Percentiles rank a stretch among this genome's conserved stretches.
These are phyloP conservation scores for Asclepias syriaca DNA, from an alignment of 257 asterid species.

Conservation along the genomic window DNA sequence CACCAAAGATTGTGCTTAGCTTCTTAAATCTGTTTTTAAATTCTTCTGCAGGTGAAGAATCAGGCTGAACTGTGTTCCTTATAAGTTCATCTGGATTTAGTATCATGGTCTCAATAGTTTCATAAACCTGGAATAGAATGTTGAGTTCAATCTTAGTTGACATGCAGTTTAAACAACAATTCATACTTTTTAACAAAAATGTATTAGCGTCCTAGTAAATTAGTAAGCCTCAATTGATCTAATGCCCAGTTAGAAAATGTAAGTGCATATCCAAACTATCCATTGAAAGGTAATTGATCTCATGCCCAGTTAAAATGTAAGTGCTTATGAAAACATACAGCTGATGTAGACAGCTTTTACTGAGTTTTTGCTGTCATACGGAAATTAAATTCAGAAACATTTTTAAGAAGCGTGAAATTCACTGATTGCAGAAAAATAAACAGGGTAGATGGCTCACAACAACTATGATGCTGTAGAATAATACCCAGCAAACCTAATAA, in stretches of 20 bases:
- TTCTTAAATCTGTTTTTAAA: constrained; percentile 62
- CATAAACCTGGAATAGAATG: constrained; percentile 62
- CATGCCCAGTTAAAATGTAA: background rate
- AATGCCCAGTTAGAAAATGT: background rate
- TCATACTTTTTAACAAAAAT: background rate
- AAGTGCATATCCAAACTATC: too few species aligned
- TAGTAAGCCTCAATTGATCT: background rate
- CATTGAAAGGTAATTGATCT: background rate
- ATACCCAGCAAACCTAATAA: background rate
- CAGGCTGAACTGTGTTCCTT: constrained; percentile 46
- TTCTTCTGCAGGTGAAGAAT: constrained; percentile 47
- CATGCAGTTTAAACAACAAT: background rate
- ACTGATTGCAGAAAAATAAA: background rate
- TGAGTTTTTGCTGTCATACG: background rate
- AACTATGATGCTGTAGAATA: background rate
- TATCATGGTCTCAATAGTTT: constrained; percentile 80
- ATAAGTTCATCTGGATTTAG: constrained; percentile 57
- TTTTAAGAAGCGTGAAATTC: background rate
- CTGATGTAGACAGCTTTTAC: background rate
- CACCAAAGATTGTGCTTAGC: constrained; percentile 67
- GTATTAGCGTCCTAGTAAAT: background rate
- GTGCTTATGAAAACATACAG: background rate
- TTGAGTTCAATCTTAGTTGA: background rate
- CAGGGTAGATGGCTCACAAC: too few species aligned
- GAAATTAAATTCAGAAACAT: background rate